These are phyloP conservation scores for Pythium aphanidermatum DNA, from an alignment of 352 stramenopile genomes.

Conservation along the genomic window DNA sequence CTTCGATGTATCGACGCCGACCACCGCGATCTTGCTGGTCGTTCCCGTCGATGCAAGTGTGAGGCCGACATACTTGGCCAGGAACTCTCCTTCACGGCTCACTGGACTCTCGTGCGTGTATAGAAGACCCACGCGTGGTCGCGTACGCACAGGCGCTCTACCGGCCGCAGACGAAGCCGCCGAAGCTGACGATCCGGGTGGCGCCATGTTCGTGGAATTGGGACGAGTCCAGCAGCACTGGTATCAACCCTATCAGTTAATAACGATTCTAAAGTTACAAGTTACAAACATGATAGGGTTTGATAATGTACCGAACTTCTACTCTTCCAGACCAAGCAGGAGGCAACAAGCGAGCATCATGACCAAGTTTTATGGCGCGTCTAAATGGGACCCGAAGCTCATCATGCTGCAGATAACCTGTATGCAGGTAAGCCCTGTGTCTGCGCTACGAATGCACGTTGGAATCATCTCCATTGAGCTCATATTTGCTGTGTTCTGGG, in stretches of 20 bases:
- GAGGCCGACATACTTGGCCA: conserved; percentile 59
- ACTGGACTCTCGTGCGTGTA: conserved; percentile 40
- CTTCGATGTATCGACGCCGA: conserved; percentile 24
- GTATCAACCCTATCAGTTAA: too few species aligned
- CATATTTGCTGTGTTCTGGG: not conserved
- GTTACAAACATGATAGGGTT: too few species aligned
- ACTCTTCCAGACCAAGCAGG: too few species aligned
- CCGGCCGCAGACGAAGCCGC: too few species aligned
- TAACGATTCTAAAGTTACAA: not conserved
- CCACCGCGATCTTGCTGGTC: conserved; percentile 35
- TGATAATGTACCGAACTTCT: too few species aligned
- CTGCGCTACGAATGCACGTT: not conserved
- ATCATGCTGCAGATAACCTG: conserved; percentile 84
- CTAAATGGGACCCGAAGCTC: conserved; percentile 82
- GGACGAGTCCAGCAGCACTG: too few species aligned
- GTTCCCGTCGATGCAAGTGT: conserved; percentile 42
- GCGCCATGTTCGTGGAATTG: not conserved
- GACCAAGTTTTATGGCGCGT: conserved; percentile 78
- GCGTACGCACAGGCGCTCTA: too few species aligned
- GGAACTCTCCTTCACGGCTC: conserved; percentile 48
- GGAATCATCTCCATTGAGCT: not conserved
- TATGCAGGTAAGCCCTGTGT: conserved; percentile 55
- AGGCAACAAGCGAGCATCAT: conserved; percentile 33
- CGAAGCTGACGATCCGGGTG: not conserved
- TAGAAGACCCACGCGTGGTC: conserved; percentile 42